Conservation (phyloP, 805 yeast genomes). For the Starmerella scarabaei region DNA sequence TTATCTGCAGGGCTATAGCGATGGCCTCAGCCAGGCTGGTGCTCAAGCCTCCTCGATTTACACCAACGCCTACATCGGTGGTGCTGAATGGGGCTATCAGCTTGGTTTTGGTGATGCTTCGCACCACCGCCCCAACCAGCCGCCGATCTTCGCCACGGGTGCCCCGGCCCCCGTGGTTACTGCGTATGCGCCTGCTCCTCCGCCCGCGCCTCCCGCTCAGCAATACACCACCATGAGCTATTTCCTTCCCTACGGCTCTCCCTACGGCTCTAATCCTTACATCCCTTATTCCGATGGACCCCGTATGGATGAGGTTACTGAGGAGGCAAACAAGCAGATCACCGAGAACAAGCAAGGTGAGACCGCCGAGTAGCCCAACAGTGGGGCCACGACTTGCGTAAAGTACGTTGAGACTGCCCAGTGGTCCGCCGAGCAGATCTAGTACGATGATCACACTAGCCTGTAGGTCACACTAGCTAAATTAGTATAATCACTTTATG, state of each 20-base stretch:
- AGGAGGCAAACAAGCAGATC: too few species aligned
- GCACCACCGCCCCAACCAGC: slow-evolving; percentile 1
- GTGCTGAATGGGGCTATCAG: slow-evolving; percentile 15
- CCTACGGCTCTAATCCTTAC: slow-evolving; percentile 1
- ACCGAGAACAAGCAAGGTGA: too few species aligned
- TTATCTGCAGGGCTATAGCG: slow-evolving; percentile 4
- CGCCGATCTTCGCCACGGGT: slow-evolving; percentile 5
- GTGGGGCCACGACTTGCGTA: too few species aligned
- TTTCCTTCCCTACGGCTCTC: slow-evolving; percentile 10
- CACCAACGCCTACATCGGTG: slow-evolving; percentile 9
- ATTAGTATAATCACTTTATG: too few species aligned
- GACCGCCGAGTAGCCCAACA: too few species aligned
- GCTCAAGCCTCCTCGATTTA: background rate
- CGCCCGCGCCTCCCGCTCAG: background rate
- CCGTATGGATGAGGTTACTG: too few species aligned
- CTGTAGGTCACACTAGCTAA: too few species aligned
- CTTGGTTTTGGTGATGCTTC: slow-evolving; percentile 10
- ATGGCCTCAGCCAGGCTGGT: slow-evolving; percentile 2
- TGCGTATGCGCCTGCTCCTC: background rate
- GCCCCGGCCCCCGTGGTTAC: background rate
- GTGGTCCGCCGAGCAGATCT: too few species aligned
- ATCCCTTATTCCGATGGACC: too few species aligned
- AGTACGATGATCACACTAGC: too few species aligned
- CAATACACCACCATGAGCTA: slow-evolving; percentile 12
- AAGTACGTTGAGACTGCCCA: too few species aligned